A percentile compares a stretch with the other conserved stretches of the same genome.
Evolutionary conservation across 345 rosid genomes (phyloP).

Genomic region (Punica granatum): DNA sequence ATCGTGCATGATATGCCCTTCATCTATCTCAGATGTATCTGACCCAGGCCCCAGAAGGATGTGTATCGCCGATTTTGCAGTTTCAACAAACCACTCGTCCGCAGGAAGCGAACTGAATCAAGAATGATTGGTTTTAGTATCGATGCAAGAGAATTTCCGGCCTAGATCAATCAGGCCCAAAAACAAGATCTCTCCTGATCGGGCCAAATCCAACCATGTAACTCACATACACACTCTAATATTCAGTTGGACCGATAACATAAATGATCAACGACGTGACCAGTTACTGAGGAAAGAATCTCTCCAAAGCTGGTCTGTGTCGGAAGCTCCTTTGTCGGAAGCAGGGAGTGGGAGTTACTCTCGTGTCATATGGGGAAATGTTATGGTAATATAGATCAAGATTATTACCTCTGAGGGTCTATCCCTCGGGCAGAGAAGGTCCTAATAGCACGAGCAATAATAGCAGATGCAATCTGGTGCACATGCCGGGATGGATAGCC

Average conservation of each 20-base stretch:
- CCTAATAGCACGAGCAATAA: slow-evolving; percentile 76
- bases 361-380: background rate
- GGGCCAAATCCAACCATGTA: background rate
- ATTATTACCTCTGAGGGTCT: slow-evolving; percentile 67
- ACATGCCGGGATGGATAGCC: slow-evolving; percentile 82
- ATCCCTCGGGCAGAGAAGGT: slow-evolving; percentile 76
- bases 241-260: too few relatives aligned
- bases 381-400: background rate
- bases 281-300: background rate
- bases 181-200: background rate
- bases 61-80: slow-evolving; percentile 81
- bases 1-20: slow-evolving; percentile 50
- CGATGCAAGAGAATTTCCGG: background rate
- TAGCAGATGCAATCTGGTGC: slow-evolving; percentile 79
- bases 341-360: too few relatives aligned
- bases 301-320: background rate
- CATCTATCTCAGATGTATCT: slow-evolving; percentile 60
- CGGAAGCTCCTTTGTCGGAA: background rate
- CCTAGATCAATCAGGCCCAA: background rate
- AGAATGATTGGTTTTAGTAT: background rate
- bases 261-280: background rate
- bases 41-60: slow-evolving; percentile 75
- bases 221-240: too few relatives aligned
- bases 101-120: slow-evolving; percentile 51
- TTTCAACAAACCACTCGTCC: slow-evolving; percentile 92